Base-by-base conservation (phyloP, 306 rosid species). In the Lathyrus tuberosus region DNA sequence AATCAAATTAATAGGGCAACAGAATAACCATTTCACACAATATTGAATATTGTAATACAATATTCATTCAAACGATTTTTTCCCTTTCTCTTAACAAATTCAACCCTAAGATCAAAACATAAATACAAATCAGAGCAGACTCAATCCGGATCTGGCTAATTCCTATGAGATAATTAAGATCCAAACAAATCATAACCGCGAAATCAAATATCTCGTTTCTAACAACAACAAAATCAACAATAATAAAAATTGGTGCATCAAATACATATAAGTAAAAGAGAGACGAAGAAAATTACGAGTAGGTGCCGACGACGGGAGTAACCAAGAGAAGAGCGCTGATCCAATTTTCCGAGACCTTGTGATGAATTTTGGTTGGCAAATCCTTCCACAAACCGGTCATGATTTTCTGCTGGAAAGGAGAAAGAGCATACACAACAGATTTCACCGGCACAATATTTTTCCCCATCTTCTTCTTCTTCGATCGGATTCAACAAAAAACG, bases 341-440 rank as follows among this genome's bases (percentile, higher is more conserved):
- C 98, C 96, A 92, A 80, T 87, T 92, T 79, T 92, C 96, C 30
- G 96, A 89, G 84, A 92, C 70, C 83, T 92, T 92, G 78, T 92
- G 96, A 62, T 87, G 92, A 74, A 92, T 82, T 82, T 92, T 92
- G 17, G 77, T 65, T 2, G 96, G 86, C 5, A 92, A 30, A 56
- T 92, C 95, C 72, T 89, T 89, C 95, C 92, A 92, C 7, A 92
- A 83, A 12, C 96, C 97, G 3, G 81, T 0, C 95, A 89, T 92
- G 43, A 85, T 83, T 87, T 92, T 89, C 90, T 92, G 96, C 86
- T 92, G 96, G 67, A 87, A 89, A 15, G 98, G 98, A 26, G 98
- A 92, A 2, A 92, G 85, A 0, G 95, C 85, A 56, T 92, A 92
- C 11, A 84, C 69, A 58, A 92, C 98, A 1, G 92, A 89, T 79